A percentile compares a stretch with the other conserved stretches of the same genome.
Evolutionary conservation across 495 filamentous ascomycete species (phyloP).

Genomic region (Penicillium arizonense): DNA sequence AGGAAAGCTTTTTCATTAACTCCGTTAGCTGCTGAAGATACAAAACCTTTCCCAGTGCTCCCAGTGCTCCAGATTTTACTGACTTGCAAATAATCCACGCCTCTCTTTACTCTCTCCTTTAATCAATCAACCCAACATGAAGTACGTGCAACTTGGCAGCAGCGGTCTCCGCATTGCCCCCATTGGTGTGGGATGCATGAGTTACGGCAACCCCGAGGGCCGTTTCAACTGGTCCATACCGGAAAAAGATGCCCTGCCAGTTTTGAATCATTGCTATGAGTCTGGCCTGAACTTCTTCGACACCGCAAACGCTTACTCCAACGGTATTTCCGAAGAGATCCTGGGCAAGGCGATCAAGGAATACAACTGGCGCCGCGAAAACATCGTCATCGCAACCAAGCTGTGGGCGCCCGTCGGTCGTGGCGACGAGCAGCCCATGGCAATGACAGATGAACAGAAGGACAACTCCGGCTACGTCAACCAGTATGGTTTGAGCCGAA

Average conservation of each 20-base stretch:
- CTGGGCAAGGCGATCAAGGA: slow-evolving; percentile 46
- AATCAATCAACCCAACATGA: slow-evolving; percentile 11
- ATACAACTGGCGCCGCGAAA: slow-evolving; percentile 60
- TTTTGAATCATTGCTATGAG: slow-evolving; percentile 70
- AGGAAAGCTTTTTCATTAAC: too few relatives aligned
- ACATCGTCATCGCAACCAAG: slow-evolving; percentile 77
- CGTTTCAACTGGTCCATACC: slow-evolving; percentile 59
- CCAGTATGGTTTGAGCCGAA: slow-evolving; percentile 55
- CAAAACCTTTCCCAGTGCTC: too few relatives aligned
- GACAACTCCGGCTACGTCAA: slow-evolving; percentile 29
- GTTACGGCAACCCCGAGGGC: slow-evolving; percentile 49
- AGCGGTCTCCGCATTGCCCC: slow-evolving; percentile 67
- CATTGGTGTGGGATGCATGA: slow-evolving; percentile 69
- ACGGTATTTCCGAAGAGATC: slow-evolving; percentile 30
- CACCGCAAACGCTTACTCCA: slow-evolving; percentile 52
- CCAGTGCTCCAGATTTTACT: too few relatives aligned
- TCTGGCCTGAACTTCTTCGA: slow-evolving; percentile 61
- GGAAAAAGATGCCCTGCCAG: slow-evolving; percentile 61
- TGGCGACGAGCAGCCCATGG: slow-evolving; percentile 16
- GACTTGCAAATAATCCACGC: too few relatives aligned
- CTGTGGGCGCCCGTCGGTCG: slow-evolving; percentile 36
- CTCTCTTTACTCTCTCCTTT: background rate
- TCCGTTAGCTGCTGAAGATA: too few relatives aligned
- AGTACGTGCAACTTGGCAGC: slow-evolving; percentile 50
- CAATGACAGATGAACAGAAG: slow-evolving; percentile 17